Conservation (phyloP, 345 rosid genomes). For the Erodium maritimum region DNA sequence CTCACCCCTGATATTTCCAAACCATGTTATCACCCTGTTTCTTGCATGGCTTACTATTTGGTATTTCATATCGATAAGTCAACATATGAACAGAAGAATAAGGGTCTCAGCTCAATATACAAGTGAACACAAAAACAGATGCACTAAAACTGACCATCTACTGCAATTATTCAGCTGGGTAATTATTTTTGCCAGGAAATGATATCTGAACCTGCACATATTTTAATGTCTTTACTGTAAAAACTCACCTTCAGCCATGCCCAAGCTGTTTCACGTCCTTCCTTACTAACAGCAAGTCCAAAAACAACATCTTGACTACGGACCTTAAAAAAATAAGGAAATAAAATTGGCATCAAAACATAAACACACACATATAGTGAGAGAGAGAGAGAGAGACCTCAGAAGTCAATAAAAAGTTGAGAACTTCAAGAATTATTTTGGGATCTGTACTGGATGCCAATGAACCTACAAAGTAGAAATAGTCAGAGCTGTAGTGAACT, state of each 20-base stretch:
- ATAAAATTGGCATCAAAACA: neutral
- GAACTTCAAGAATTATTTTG: constrained; percentile 48
- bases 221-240: neutral
- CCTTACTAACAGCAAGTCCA: constrained; percentile 59
- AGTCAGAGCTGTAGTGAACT: neutral
- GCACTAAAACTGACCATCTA: too few species aligned
- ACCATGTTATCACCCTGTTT: neutral
- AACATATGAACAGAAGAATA: too few species aligned
- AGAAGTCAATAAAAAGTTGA: constrained; percentile 53
- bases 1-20: neutral
- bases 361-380: neutral
- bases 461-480: constrained; percentile 36
- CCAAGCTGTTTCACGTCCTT: constrained; percentile 97
- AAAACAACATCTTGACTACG: constrained; percentile 78
- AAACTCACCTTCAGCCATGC: constrained; percentile 62
- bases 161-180: neutral
- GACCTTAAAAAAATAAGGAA: constrained; percentile 32
- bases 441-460: constrained; percentile 63
- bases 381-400: constrained; percentile 39
- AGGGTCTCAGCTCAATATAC: too few species aligned
- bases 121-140: too few species aligned
- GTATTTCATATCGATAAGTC: too few species aligned
- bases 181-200: neutral
- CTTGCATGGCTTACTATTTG: neutral
- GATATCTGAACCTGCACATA: neutral